These are phyloP conservation scores for Calycina herbarum DNA, from an alignment of 2,329 filamentous ascomycete genomes.

Conservation along the genomic window DNA sequence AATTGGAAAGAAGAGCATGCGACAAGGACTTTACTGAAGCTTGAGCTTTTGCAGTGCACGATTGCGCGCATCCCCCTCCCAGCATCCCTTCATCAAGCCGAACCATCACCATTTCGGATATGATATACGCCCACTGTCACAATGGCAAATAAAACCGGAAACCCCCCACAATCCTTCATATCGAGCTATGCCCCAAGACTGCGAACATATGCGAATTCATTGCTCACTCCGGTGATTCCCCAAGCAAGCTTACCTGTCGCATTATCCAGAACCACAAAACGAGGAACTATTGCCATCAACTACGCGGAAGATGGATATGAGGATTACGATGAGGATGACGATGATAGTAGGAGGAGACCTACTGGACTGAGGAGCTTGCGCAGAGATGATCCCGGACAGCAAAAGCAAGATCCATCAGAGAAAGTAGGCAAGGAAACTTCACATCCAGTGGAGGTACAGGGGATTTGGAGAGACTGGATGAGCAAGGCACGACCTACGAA, in stretches of 20 bases:
- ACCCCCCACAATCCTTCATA: slow-evolving; percentile 80
- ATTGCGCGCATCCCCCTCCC: slow-evolving; percentile 8
- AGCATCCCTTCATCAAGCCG: slow-evolving; percentile 20
- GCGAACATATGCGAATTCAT: slow-evolving; percentile 86
- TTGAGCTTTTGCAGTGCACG: slow-evolving; percentile 4
- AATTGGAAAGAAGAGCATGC: background rate
- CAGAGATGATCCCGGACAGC: slow-evolving; percentile 68
- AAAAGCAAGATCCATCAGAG: slow-evolving; percentile 65
- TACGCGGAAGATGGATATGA: slow-evolving; percentile 97
- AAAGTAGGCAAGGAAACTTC: slow-evolving; percentile 81
- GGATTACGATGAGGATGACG: slow-evolving; percentile 75
- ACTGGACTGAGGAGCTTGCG: slow-evolving; percentile 82
- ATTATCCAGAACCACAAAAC: slow-evolving; percentile 84
- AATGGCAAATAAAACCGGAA: slow-evolving; percentile 32
- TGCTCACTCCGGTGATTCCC: slow-evolving; percentile 81
- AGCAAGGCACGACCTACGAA: slow-evolving; percentile 62
- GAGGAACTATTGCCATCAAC: slow-evolving; percentile 94
- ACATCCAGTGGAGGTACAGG: slow-evolving; percentile 79
- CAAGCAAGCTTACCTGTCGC: slow-evolving; percentile 66
- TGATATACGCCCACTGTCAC: slow-evolving; percentile 25
- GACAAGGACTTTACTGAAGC: background rate
- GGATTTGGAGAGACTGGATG: slow-evolving; percentile 96
- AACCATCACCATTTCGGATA: slow-evolving; percentile 17
- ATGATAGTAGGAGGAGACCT: slow-evolving; percentile 66
- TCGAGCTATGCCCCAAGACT: slow-evolving; percentile 90